Conservation (phyloP, 2,329 filamentous ascomycete genomes). For the Boeremia lycopersici region DNA sequence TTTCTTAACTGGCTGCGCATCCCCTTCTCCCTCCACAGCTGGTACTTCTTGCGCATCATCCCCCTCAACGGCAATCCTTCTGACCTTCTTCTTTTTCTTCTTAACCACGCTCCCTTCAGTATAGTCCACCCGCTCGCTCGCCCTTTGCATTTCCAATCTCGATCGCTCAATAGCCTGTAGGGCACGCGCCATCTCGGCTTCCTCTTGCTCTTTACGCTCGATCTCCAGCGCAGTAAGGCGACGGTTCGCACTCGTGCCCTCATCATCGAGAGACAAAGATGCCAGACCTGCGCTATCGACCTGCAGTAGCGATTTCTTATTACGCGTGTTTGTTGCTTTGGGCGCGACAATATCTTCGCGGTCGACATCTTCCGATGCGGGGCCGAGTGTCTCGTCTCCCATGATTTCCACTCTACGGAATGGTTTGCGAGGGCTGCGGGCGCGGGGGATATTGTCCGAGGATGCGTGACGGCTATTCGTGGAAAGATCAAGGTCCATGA, state of each 20-base stretch:
- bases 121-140: conserved; percentile 75
- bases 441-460: conserved; percentile 26
- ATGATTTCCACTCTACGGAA: conserved; percentile 52
- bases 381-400: conserved; percentile 55
- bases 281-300: conserved; percentile 86
- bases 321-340: conserved; percentile 28
- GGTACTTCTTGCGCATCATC: conserved; percentile 28
- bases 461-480: conserved; percentile 19
- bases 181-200: conserved; percentile 86
- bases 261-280: conserved; percentile 70
- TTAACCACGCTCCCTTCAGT: conserved; percentile 70
- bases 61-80: conserved; percentile 56
- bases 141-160: conserved; percentile 86
- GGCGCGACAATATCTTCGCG: conserved; percentile 42
- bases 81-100: conserved; percentile 61
- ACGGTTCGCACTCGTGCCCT: conserved; percentile 33
- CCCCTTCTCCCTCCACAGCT: conserved; percentile 20
- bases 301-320: conserved; percentile 73
- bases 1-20: conserved; percentile 32
- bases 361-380: conserved; percentile 37
- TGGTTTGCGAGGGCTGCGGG: conserved; percentile 39
- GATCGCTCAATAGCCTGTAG: conserved; percentile 87
- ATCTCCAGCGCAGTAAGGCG: conserved; percentile 57
- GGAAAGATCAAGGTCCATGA: conserved; percentile 87
- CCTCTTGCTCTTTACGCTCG: conserved; percentile 74